Base-by-base conservation (phyloP, 176 grass and related monocot species). In the Lolium rigidum region DNA sequence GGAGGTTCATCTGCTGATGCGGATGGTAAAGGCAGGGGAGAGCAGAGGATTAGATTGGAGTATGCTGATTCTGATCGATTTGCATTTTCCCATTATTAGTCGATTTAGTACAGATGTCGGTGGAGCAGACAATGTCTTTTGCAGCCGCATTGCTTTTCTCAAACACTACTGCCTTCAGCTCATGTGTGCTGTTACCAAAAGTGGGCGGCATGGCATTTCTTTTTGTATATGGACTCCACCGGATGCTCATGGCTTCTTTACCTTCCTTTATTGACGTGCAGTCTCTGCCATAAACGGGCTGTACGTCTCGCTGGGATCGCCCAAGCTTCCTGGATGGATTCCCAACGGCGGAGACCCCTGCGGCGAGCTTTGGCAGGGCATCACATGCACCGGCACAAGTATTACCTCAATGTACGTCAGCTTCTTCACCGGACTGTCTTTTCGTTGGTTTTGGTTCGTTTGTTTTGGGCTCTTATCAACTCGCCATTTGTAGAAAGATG, bases 331-430 rank as follows among this genome's bases (percentile, higher is more conserved):
- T 87, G 97, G 97, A 82, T 99, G 97, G 97, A 80, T 81, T 31
- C 68, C 85, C 10, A 94, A 82, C 88, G 97, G 92, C 13, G 94
- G 97, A 84, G 97, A 99, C 48, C 97, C 97, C 74, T 99, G 97
- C 7, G 48, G 67, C 1, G 94, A 91, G 80, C 54, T 9, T 26
- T 99, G 97, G 97, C 97, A 99, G 83, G 97, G 97, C 5, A 13
- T 99, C 79, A 62, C 59, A 67, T 99, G 97, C 79, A 88, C 92
- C 22, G 84, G 84, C 67, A 90, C 97, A 59, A 87, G 87, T 82
- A 94, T 99, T 50, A 97, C 92, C 72, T 77, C 75, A 83, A 96
- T 99, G 97, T 99, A 99, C 41, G 88, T 44, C 90, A 88, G 70
- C 22, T 88, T 82, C 67, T 93, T 97, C 67, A 38, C 57, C 72